Base-by-base conservation (phyloP, 371 early-diverging fungal genomes). In the Basidiobolus meristosporus region DNA sequence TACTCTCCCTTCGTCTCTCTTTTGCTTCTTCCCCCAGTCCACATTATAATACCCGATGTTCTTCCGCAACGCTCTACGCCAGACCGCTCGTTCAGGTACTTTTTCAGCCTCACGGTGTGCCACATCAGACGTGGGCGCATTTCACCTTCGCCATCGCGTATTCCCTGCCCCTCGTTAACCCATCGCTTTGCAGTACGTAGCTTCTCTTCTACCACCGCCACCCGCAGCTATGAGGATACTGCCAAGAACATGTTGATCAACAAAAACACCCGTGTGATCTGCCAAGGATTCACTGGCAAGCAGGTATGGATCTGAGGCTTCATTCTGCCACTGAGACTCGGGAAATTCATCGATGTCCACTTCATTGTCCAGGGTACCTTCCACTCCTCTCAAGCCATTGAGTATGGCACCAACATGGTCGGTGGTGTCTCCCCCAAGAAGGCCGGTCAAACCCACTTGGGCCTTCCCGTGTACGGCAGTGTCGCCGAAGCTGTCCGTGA, bases 231-330 rank as follows among this genome's bases (percentile, higher is more conserved):
- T 55, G 91, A 86, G 33, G 65, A 77, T 41, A 92, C 92, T 36
- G 63, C 72, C 45, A 73, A 70, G 61, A 96, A 97, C 76, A 70
- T 98, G 72, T 44, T 63, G 54, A 80, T 98, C 59, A 81, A 75
- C 69, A 82, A 84, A 69, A 59, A 91, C 63, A 95, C 97, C 46
- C 82, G 78, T 57, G 93, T 96, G 45, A 86, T 98, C 55, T 90
- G 88, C 65, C 98, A 98, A 60, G 97, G 98, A 46, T 92, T 98
- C 65, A 98, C 98, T 29, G 98, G 98, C 47, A 95, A 93, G 66
- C 95, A 93, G 78, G 97, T 90, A 69, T 17, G 51, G 17, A n/a
- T n/a, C 23, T 23, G 12, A 17, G 7, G 18, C n/a, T 15, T 22
- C 26, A 18, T 39, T 36, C 22, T 44, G 37, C 3, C 30, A 1